These are phyloP conservation scores for Orobanche coerulescens DNA, from an alignment of 257 asterid genomes.

Conservation along the genomic window DNA sequence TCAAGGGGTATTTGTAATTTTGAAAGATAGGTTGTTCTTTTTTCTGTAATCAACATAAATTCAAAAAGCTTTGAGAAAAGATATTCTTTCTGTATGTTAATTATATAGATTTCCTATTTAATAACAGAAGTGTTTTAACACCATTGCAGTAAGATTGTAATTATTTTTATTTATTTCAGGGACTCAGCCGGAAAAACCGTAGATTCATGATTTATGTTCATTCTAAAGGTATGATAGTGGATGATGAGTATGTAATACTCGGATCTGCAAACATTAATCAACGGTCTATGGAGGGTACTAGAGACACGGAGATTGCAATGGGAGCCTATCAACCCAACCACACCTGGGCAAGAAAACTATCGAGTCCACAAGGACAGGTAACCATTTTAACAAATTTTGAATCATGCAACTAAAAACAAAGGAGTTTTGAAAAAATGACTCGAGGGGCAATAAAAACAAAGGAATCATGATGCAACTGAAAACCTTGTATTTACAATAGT, in stretches of 20 bases:
- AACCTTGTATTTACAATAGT: too few relatives aligned
- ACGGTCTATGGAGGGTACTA: conserved; percentile 85
- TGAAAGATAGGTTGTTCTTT: background rate
- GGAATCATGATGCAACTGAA: too few relatives aligned
- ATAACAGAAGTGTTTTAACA: too few relatives aligned
- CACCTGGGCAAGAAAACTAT: conserved; percentile 69
- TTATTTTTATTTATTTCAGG: conserved; percentile 42
- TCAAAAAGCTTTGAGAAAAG: too few relatives aligned
- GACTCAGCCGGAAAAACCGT: conserved; percentile 56
- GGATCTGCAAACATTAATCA: conserved; percentile 97
- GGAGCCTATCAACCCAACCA: conserved; percentile 92
- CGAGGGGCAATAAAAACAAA: too few relatives aligned
- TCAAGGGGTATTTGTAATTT: background rate
- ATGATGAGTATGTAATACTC: conserved; percentile 74
- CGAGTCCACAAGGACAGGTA: conserved; percentile 89
- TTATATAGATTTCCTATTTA: too few relatives aligned
- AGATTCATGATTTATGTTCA: conserved; percentile 98
- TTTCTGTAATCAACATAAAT: too few relatives aligned
- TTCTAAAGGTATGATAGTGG: conserved; percentile 96
- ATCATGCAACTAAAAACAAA: background rate
- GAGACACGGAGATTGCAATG: conserved; percentile 98
- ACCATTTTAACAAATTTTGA: background rate
- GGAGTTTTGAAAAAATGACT: too few relatives aligned
- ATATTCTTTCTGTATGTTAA: too few relatives aligned
- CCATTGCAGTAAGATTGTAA: background rate